A percentile compares a stretch with the other conserved stretches of the same genome.
Evolutionary conservation across 23 red algal genomes (phyloP).

Genomic region (Agarophyton chilense): DNA sequence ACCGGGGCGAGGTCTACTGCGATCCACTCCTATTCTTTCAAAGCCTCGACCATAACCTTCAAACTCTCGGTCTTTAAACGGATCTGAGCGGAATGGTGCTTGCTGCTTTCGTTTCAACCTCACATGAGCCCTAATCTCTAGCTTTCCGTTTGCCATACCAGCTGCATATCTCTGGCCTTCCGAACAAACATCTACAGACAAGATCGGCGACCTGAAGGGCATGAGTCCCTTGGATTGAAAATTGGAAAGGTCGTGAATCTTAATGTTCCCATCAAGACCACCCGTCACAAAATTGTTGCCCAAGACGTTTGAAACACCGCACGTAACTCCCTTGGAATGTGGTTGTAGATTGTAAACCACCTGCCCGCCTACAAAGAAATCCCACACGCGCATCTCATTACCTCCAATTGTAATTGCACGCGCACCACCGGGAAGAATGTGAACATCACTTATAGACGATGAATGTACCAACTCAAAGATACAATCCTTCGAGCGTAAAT

Average conservation of each 20-base stretch:
- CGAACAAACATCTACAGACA: slow-evolving; percentile 58
- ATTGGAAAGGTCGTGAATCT: slow-evolving; percentile 74
- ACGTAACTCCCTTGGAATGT: slow-evolving; percentile 88
- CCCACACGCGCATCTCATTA: slow-evolving; percentile 70
- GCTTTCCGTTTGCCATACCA: slow-evolving; percentile 75
- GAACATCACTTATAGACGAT: slow-evolving; percentile 73
- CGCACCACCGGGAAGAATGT: slow-evolving; percentile 83
- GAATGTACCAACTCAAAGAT: slow-evolving; percentile 79
- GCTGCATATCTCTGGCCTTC: slow-evolving; percentile 75
- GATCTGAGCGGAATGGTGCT: slow-evolving; percentile 6
- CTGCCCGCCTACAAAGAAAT: slow-evolving; percentile 77
- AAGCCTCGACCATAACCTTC: slow-evolving; percentile 64
- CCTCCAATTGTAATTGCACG: slow-evolving; percentile 85
- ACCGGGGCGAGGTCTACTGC: slow-evolving; percentile 10
- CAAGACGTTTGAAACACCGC: slow-evolving; percentile 22
- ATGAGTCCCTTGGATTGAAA: slow-evolving; percentile 60
- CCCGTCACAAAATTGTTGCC: slow-evolving; percentile 71
- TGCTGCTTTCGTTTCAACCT: background rate
- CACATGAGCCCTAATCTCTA: slow-evolving; percentile 44
- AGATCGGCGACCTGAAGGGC: slow-evolving; percentile 51
- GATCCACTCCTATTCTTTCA: slow-evolving; percentile 15
- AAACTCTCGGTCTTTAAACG: slow-evolving; percentile 56
- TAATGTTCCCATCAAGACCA: slow-evolving; percentile 82
- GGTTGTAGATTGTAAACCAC: slow-evolving; percentile 41
- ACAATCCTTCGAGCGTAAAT: slow-evolving; percentile 64